Evolutionary conservation across 352 stramenopile genomes (phyloP).

Genomic region (Globisporangium lucens): DNA sequence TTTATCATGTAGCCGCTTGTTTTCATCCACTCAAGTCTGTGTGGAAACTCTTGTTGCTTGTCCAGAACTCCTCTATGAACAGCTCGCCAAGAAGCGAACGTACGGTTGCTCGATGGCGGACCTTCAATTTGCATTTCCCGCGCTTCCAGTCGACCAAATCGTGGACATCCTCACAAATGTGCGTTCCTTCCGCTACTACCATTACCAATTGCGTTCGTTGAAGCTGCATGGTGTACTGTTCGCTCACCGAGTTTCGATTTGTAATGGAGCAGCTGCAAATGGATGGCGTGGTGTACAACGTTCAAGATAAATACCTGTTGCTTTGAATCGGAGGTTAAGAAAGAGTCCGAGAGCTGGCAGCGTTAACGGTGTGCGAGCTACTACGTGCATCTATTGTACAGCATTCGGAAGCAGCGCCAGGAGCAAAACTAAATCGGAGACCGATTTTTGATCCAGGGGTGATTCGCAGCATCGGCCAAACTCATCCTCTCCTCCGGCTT

Average conservation of each 20-base stretch:
- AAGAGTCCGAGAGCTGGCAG: conserved; percentile 7
- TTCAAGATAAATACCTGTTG: conserved; percentile 54
- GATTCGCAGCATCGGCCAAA: conserved; percentile 43
- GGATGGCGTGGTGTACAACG: conserved; percentile 56
- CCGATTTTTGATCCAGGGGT: conserved; percentile 59
- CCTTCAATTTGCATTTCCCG: conserved; percentile 56
- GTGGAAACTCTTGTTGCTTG: neutral
- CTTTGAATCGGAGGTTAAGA: conserved; percentile 33
- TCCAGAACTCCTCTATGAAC: conserved; percentile 41
- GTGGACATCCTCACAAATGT: conserved; percentile 58
- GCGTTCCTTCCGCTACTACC: conserved; percentile 16
- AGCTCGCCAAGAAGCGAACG: conserved; percentile 31
- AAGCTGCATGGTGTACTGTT: neutral
- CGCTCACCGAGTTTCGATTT: conserved; percentile 5
- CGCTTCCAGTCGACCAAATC: conserved; percentile 44
- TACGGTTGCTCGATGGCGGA: conserved; percentile 44
- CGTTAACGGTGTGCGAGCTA: neutral
- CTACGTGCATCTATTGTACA: conserved; percentile 19
- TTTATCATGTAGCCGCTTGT: neutral
- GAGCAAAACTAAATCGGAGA: conserved; percentile 23
- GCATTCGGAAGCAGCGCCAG: conserved; percentile 7
- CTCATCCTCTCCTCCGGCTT: conserved; percentile 61
- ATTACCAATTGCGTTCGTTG: neutral
- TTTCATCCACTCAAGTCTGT: neutral
- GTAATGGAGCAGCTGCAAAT: conserved; percentile 47